Evolutionary conservation across 2,329 filamentous ascomycete species (phyloP).

Genomic region (Pseudonectria foliicola): DNA sequence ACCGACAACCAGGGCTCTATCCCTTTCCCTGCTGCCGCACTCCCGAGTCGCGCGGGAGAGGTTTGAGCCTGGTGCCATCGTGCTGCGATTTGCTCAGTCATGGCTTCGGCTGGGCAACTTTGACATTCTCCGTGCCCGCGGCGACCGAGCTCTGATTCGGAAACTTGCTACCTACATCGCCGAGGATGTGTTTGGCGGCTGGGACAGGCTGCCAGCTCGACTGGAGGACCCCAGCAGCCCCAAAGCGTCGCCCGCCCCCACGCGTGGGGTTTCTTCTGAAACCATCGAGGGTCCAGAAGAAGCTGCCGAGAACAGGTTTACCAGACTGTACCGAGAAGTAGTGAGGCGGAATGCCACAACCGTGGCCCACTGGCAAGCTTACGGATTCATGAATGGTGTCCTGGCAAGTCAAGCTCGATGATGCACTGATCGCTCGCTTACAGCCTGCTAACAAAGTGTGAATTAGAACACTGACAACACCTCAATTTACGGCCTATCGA

Average conservation of each 20-base stretch:
- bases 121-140: slow-evolving; percentile 77
- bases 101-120: slow-evolving; percentile 96
- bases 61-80: slow-evolving; percentile 84
- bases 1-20: slow-evolving; percentile 78
- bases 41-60: slow-evolving; percentile 69
- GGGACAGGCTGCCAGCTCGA: slow-evolving; percentile 70
- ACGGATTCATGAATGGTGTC: slow-evolving; percentile 99
- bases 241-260: slow-evolving; percentile 32
- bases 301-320: slow-evolving; percentile 75
- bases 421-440: not conserved
- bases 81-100: slow-evolving; percentile 80
- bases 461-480: slow-evolving; percentile 90
- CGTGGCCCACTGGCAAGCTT: slow-evolving; percentile 92
- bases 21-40: slow-evolving; percentile 69
- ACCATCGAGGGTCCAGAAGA: slow-evolving; percentile 60
- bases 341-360: slow-evolving; percentile 77
- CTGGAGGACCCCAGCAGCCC: slow-evolving; percentile 45
- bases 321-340: slow-evolving; percentile 81
- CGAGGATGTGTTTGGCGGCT: slow-evolving; percentile 81
- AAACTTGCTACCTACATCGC: slow-evolving; percentile 75
- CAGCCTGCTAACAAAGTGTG: not conserved
- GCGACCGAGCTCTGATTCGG: slow-evolving; percentile 68
- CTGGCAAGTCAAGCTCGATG: slow-evolving; percentile 36
- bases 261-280: slow-evolving; percentile 47
- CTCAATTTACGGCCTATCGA: slow-evolving; percentile 76